These are phyloP conservation scores for Fusarium foetens DNA, from an alignment of 2,329 filamentous ascomycete genomes.

Conservation along the genomic window DNA sequence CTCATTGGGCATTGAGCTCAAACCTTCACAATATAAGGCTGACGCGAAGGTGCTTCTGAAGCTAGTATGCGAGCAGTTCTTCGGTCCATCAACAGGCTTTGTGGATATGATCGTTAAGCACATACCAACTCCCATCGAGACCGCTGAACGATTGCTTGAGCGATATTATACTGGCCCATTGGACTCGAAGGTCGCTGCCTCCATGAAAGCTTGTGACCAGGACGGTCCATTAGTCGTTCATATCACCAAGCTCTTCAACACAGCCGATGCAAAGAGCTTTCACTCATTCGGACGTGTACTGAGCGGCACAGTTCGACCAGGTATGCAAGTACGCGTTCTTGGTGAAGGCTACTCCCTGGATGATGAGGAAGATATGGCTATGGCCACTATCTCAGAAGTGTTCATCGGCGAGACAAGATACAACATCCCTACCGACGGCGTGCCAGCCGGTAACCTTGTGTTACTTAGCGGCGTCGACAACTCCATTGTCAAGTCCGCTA, in stretches of 20 bases:
- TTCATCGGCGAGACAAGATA: conserved; percentile 94
- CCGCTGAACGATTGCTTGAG: conserved; percentile 79
- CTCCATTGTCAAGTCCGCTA: conserved; percentile 97
- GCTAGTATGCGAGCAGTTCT: conserved; percentile 94
- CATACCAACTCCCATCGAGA: conserved; percentile 85
- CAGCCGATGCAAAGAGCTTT: conserved; percentile 89
- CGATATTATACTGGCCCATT: conserved; percentile 92
- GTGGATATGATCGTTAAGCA: conserved; percentile 96
- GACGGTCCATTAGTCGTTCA: conserved; percentile 93
- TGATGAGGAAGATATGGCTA: conserved; percentile 96
- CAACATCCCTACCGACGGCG: conserved; percentile 88
- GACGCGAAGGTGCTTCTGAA: conserved; percentile 91
- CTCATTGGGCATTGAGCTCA: conserved; percentile 83
- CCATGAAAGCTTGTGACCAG: conserved; percentile 85
- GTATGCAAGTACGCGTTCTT: conserved; percentile 86
- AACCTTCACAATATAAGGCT: conserved; percentile 90
- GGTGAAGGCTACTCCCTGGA: conserved; percentile 96
- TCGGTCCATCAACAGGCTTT: conserved; percentile 87
- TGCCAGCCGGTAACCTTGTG: conserved; percentile 94
- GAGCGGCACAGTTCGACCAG: conserved; percentile 87
- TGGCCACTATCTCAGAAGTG: conserved; percentile 83
- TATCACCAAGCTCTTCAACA: conserved; percentile 92
- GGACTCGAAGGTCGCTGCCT: conserved; percentile 80
- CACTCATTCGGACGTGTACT: conserved; percentile 90
- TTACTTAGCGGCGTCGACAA: conserved; percentile 95